phyloP scores from a whole-genome alignment of 2,329 filamentous ascomycete species.

The Pseudogymnoascus sp. region DNA sequence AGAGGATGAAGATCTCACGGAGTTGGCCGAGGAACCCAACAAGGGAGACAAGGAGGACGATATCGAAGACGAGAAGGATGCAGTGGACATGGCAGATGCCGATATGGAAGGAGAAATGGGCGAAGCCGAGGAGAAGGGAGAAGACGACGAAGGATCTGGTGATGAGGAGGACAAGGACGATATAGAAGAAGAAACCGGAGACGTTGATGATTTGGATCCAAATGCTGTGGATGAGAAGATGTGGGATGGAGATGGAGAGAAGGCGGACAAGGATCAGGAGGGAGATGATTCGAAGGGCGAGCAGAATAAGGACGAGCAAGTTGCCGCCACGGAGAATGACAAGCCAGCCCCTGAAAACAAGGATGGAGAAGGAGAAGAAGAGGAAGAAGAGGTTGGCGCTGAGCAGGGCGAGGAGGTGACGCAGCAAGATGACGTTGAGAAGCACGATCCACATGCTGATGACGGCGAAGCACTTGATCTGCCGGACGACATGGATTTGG shows the following conservation, averaged over 20 bases:
- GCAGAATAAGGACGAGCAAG: constrained; percentile 48
- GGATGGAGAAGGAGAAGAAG: constrained; percentile 41
- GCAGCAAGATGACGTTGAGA: constrained; percentile 47
- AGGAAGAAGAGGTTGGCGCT: constrained; percentile 43
- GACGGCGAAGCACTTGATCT: constrained; percentile 61
- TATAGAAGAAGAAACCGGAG: constrained; percentile 82
- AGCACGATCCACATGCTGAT: constrained; percentile 56
- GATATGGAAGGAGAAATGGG: constrained; percentile 83
- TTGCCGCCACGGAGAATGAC: constrained; percentile 43
- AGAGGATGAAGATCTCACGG: constrained; percentile 85
- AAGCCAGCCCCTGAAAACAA: constrained; percentile 44
- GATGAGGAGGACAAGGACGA: constrained; percentile 61
- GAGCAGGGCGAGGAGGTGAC: constrained; percentile 49
- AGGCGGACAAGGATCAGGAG: constrained; percentile 75
- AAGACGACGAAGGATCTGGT: constrained; percentile 51
- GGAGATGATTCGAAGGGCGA: constrained; percentile 65
- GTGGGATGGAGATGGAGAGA: constrained; percentile 81
- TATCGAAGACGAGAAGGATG: constrained; percentile 73
- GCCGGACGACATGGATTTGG: constrained; percentile 63
- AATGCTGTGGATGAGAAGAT: constrained; percentile 95
- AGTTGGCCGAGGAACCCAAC: constrained; percentile 79
- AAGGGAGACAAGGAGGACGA: constrained; percentile 46
- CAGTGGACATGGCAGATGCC: constrained; percentile 85
- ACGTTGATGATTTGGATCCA: constrained; percentile 84
- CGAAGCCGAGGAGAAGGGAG: constrained; percentile 54